Conservation (phyloP, 352 stramenopile species). For the Pythium volutum region DNA sequence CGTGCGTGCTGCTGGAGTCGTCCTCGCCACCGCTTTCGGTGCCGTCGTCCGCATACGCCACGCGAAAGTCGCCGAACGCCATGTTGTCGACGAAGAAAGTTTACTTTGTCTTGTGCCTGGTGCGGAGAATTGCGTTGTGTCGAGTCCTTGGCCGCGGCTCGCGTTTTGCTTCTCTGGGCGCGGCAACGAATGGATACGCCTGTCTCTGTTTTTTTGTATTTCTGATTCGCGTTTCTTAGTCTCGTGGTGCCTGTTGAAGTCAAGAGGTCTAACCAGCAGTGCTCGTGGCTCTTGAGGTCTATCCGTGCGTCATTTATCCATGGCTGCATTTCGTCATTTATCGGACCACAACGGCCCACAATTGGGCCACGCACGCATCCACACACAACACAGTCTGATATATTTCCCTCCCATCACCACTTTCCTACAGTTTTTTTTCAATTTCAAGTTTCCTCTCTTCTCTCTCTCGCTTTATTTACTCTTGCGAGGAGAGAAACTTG, state of each 20-base stretch:
- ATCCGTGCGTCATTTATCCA: constrained; percentile 2
- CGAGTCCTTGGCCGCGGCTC: background rate
- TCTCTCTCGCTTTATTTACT: background rate
- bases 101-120: background rate
- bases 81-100: background rate
- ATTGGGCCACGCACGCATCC: background rate
- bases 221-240: background rate
- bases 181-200: background rate
- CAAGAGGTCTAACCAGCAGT: background rate
- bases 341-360: too few species aligned
- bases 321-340: background rate
- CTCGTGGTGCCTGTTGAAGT: background rate
- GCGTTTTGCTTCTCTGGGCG: background rate
- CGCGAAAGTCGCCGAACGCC: background rate
- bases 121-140: background rate
- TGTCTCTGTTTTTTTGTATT: background rate
- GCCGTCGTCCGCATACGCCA: background rate
- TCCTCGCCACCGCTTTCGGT: background rate
- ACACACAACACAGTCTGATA: background rate
- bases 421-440: background rate
- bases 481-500: constrained; percentile 23
- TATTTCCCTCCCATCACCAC: background rate
- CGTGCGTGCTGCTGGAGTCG: background rate
- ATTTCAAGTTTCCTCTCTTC: background rate
- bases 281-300: background rate